These are phyloP conservation scores for Ascochyta rabiei DNA, from an alignment of 2,329 filamentous ascomycete species.

Conservation along the genomic window DNA sequence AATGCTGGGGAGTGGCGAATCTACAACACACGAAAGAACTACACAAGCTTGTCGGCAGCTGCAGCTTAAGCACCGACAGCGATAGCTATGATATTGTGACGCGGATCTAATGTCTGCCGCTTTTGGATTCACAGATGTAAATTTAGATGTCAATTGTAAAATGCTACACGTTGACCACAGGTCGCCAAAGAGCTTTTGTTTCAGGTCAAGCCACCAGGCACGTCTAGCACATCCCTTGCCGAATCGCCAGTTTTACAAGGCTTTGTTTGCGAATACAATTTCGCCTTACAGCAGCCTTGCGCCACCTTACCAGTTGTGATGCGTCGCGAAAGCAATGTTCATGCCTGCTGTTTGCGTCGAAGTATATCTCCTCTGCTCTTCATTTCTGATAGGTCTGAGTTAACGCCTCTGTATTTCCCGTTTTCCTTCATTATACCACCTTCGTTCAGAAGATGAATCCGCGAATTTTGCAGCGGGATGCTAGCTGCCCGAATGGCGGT, in stretches of 20 bases:
- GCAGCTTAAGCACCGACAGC: background rate
- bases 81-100: background rate
- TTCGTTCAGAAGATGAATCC: constrained; percentile 19
- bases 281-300: constrained; percentile 12
- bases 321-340: background rate
- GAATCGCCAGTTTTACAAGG: background rate
- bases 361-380: background rate
- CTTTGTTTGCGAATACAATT: constrained; percentile 24
- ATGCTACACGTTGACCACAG: background rate
- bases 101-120: too few relatives aligned
- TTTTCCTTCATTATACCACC: background rate
- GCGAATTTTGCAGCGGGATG: constrained; percentile 6
- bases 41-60: constrained; percentile 17
- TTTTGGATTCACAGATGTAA: background rate
- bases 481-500: constrained; percentile 25
- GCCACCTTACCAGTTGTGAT: background rate
- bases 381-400: background rate
- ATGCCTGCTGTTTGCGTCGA: background rate
- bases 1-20: constrained; percentile 45
- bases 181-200: constrained; percentile 9
- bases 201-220: constrained; percentile 8
- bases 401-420: too few relatives aligned
- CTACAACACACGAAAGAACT: constrained; percentile 42
- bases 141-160: background rate
- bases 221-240: constrained; percentile 14